Base-by-base conservation (phyloP, 2,329 filamentous ascomycete genomes). In the Talaromyces sp. region DNA sequence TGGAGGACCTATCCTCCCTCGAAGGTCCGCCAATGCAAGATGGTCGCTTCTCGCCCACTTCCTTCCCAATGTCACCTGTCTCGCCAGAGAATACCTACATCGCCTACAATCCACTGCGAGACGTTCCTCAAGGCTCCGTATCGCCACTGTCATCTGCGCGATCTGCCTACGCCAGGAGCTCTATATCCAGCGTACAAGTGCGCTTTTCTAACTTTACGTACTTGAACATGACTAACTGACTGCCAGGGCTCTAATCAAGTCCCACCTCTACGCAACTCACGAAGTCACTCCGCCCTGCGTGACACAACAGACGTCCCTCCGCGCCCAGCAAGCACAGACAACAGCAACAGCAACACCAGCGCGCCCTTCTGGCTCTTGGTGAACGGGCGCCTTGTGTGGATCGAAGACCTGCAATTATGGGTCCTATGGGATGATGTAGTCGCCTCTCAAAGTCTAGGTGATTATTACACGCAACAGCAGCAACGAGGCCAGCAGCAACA, bases 1-100 rank as follows among this genome's bases (percentile, higher is more conserved):
- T 64, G 59, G 72, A 73, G 72, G 76, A 78, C 63, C 71, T 78
- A 24, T 78, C 76, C 10, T 75, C 73, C 10, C 69, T 78, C 2
- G 75, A 76, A 68, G 76, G 76, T 3, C 73, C 73, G 50, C 75
- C 74, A 2, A 69, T 77, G 27, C 39, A 66, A 11, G 69, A 74
- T 56, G 47, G 68, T 9, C 69, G 68, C 57, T 70, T 70, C 56
- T 62, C 66, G 27, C 56, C 60, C 56, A 14, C 60, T 57, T 19
- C 61, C 13, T 43, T 45, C 16, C 49, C 50, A 45, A 13, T 47
- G 24, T 66, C 64, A n/a, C 57, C 65, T 2, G 57, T 61, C 16
- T 60, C 63, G 45, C 58, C 63, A 24, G n/a, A 45, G 35, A 45
- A 39, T 24, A 56, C 52, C 10, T 35, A 24, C 37, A 35, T 27